Conservation (phyloP, 2,329 filamentous ascomycete genomes). For the Periconia sp. region DNA sequence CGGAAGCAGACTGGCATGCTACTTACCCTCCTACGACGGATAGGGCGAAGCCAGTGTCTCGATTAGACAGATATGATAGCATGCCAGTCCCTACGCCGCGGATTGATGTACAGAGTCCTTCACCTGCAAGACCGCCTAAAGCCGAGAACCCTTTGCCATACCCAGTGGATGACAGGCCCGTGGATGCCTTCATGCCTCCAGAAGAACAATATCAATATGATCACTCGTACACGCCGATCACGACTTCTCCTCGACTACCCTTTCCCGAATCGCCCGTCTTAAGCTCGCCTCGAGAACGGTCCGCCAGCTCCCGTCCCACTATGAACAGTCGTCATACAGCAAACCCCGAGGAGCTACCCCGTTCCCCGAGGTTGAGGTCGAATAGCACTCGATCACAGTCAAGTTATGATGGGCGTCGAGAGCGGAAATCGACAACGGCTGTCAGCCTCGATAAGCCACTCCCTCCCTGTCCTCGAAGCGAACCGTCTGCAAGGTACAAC, state of each 20-base stretch:
- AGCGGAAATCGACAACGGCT: constrained; percentile 15
- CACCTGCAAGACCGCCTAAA: constrained; percentile 33
- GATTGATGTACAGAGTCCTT: constrained; percentile 41
- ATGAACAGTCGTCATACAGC: constrained; percentile 15
- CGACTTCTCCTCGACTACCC: constrained; percentile 24
- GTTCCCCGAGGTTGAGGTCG: constrained; percentile 27
- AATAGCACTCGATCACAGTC: constrained; percentile 34
- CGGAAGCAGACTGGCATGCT: constrained; percentile 37
- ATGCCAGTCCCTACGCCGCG: constrained; percentile 36
- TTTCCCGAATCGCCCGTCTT: constrained; percentile 30
- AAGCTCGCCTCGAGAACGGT: constrained; percentile 28
- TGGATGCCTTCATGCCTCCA: constrained; percentile 49
- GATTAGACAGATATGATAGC: constrained; percentile 36
- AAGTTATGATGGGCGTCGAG: constrained; percentile 28
- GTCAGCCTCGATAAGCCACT: constrained; percentile 32
- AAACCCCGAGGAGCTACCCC: constrained; percentile 27
- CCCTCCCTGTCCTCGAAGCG: constrained; percentile 71
- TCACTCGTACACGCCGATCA: constrained; percentile 24
- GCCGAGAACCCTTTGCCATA: constrained; percentile 48
- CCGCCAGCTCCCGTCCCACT: constrained; percentile 18
- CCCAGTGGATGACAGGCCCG: constrained; percentile 49
- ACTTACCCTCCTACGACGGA: constrained; percentile 37
- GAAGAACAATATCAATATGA: constrained; percentile 51
- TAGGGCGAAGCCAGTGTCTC: constrained; percentile 32
- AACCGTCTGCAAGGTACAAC: constrained; percentile 66